Evolutionary conservation across 2,329 filamentous ascomycete species (phyloP).

Genomic region (Gremmenia infestans): DNA sequence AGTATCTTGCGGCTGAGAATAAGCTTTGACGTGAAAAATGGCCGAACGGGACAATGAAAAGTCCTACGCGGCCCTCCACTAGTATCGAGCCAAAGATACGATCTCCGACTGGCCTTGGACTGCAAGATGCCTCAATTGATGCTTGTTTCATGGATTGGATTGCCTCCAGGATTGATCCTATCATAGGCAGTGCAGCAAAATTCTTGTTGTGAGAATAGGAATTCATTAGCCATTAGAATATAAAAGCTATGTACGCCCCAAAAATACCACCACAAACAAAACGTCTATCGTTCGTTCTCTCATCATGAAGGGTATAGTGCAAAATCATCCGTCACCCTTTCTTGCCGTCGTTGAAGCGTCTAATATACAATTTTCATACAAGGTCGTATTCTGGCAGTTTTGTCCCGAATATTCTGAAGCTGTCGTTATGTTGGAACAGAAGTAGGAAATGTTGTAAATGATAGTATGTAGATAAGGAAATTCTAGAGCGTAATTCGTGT

Average conservation of each 20-base stretch:
- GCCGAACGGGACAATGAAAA: no score
- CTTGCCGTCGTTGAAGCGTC: neutral
- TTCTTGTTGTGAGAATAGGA: neutral
- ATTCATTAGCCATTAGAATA: neutral
- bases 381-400: neutral
- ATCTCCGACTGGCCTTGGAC: no score
- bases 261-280: neutral
- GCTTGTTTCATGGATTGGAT: no score
- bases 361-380: neutral
- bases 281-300: neutral
- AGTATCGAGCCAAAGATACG: no score
- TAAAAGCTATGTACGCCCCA: neutral
- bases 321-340: neutral
- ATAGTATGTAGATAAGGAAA: neutral
- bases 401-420: neutral
- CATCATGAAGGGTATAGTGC: neutral
- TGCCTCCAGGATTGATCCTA: no score
- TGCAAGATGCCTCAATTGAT: no score
- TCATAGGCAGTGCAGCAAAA: neutral
- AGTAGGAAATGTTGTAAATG: neutral
- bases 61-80: no score
- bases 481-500: neutral
- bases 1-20: no score
- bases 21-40: no score
- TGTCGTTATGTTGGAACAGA: neutral